Base-by-base conservation (phyloP, 768 basidiomycete species). In the Chalciporus sphaerocephalus region DNA sequence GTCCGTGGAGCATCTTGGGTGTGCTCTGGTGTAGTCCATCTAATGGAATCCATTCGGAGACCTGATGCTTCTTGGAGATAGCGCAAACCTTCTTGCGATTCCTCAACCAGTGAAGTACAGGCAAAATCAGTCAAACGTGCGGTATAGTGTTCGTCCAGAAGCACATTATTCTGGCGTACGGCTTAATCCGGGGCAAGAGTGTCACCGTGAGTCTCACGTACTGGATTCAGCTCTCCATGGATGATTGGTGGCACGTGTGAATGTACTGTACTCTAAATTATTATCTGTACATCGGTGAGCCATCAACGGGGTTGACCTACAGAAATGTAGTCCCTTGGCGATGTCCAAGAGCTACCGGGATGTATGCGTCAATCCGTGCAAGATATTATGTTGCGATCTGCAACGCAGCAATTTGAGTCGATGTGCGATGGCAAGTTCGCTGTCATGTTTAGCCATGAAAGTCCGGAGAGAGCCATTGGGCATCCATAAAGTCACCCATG, bases 41-140 rank as follows among this genome's bases (percentile, higher is more conserved):
- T 65, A 16, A 74, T 60, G n/a, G 72, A 68, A 2, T 32, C 43
- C 2, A 53, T 27, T 15, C 16, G 39, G 70, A 57, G 34, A 54
- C 44, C 17, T 38, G 30, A 32, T 1, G 30, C 30, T n/a, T 32
- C 30, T 20, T 45, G 39, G 16, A 49, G 47, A 18, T 33, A 38
- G 7, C 18, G 21, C 10, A 33, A 22, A 2, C 21, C 42, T 21
- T 49, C 47, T 0, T 42, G 22, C 5, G 20, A 44, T 16, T 23
- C 25, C 5, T 33, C 49, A 6, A 51, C 11, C 6, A 40, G 8
- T 0, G 72, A 69, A 21, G 63, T 59, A 34, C 58, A 21, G 4
- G 74, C 74, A 45, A 73, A 76, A 47, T 75, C 75, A 45, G 68
- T 65, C 4, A 77, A 52, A n/a, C 64, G 62, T 1, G 67, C 72